These are phyloP conservation scores for Hymenoscyphus repandus DNA, from an alignment of 2,329 filamentous ascomycete species.

Conservation along the genomic window DNA sequence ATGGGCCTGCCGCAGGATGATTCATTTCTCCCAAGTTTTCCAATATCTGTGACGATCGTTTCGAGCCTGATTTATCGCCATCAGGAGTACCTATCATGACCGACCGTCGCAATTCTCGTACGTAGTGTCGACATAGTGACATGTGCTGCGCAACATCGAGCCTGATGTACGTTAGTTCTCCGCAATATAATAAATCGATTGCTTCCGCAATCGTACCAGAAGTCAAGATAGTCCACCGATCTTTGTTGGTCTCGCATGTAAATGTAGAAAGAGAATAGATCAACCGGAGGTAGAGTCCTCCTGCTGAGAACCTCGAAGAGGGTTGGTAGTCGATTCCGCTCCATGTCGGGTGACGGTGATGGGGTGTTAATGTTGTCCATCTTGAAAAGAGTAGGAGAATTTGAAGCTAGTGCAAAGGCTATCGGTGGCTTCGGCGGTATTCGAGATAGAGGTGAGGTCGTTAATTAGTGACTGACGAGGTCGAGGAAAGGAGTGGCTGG, in stretches of 20 bases:
- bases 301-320: slow-evolving; percentile 94
- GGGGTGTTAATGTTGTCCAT: slow-evolving; percentile 35
- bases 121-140: slow-evolving; percentile 94
- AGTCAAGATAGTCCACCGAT: slow-evolving; percentile 96
- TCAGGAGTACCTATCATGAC: slow-evolving; percentile 92
- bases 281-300: slow-evolving; percentile 89
- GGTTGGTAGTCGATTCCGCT: slow-evolving; percentile 82
- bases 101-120: slow-evolving; percentile 87
- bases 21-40: slow-evolving; percentile 67
- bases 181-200: background rate
- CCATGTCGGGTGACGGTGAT: slow-evolving; percentile 53
- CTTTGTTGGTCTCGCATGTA: slow-evolving; percentile 99
- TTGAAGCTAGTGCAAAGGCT: slow-evolving; percentile 1
- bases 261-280: slow-evolving; percentile 98
- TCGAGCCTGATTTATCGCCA: slow-evolving; percentile 69
- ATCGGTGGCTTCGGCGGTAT: background rate
- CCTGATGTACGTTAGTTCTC: background rate
- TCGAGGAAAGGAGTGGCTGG: background rate
- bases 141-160: slow-evolving; percentile 62
- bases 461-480: background rate
- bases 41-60: slow-evolving; percentile 76
- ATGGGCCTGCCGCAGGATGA: slow-evolving; percentile 53
- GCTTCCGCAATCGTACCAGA: slow-evolving; percentile 64
- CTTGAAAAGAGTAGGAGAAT: slow-evolving; percentile 4
- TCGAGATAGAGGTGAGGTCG: slow-evolving; percentile 3